phyloP scores from a whole-genome alignment of 352 stramenopile genomes.

The Lagenidium giganteum region DNA sequence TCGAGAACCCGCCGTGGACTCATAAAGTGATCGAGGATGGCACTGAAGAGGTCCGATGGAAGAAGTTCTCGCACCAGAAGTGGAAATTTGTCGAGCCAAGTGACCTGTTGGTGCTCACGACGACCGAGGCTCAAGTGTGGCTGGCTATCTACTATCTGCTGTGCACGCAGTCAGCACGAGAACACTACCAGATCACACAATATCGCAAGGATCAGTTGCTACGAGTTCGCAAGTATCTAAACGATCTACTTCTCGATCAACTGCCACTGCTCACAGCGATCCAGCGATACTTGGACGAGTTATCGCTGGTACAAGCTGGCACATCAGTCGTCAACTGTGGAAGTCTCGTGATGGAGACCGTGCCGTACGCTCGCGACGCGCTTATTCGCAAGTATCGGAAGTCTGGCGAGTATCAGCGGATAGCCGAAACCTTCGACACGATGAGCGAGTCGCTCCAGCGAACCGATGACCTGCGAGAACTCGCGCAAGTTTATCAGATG shows the following conservation, averaged over 20 bases:
- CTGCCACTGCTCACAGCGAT: constrained; percentile 92
- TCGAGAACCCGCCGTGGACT: constrained; percentile 97
- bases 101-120: constrained; percentile 91
- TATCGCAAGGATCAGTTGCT: constrained; percentile 93
- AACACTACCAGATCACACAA: constrained; percentile 93
- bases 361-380: constrained; percentile 60
- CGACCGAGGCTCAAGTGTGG: constrained; percentile 93
- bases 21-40: constrained; percentile 40
- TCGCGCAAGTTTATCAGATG: constrained; percentile 78
- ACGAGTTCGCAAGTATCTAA: constrained; percentile 93
- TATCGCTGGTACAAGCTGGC: constrained; percentile 87
- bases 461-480: constrained; percentile 49
- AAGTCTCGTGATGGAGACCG: constrained; percentile 72
- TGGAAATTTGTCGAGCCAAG: constrained; percentile 82
- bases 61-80: constrained; percentile 92
- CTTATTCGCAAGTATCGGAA: constrained; percentile 38
- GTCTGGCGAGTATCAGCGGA: constrained; percentile 23
- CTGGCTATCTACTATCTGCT: constrained; percentile 93
- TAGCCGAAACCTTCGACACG: constrained; percentile 47
- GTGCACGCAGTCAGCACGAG: constrained; percentile 86
- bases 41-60: constrained; percentile 58
- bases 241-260: constrained; percentile 93
- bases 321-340: constrained; percentile 21
- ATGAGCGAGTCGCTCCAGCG: constrained; percentile 36
- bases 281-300: constrained; percentile 94